These are phyloP conservation scores for Boletus sensibilis DNA, from an alignment of 768 basidiomycete species.

Conservation along the genomic window DNA sequence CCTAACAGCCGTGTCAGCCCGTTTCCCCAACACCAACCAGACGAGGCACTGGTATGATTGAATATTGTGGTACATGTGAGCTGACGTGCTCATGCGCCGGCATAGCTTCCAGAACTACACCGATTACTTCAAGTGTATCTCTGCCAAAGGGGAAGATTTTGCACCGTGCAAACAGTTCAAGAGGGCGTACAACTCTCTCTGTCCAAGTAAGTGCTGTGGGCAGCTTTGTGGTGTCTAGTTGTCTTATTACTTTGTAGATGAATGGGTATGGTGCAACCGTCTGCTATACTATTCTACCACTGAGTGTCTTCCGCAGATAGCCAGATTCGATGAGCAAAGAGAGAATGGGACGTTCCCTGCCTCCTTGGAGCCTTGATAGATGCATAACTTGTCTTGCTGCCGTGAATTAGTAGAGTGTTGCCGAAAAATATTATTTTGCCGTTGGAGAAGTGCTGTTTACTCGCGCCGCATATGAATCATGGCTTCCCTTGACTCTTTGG, in stretches of 20 bases:
- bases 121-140: conserved; percentile 97
- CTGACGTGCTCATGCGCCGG: background rate
- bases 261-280: conserved; percentile 66
- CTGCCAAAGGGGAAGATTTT: conserved; percentile 97
- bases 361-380: conserved; percentile 71
- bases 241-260: conserved; percentile 51
- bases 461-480: background rate
- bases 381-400: background rate
- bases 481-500: background rate
- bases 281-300: background rate
- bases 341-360: conserved; percentile 92
- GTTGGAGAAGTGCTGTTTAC: background rate
- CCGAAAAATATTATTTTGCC: background rate
- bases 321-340: conserved; percentile 93
- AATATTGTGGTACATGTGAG: background rate
- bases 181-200: conserved; percentile 92
- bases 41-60: conserved; percentile 86
- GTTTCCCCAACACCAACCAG: conserved; percentile 91
- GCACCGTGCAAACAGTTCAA: conserved; percentile 99
- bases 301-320: conserved; percentile 48
- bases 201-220: conserved; percentile 76
- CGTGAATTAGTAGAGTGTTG: conserved; percentile 15
- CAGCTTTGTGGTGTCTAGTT: background rate
- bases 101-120: conserved; percentile 91
- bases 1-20: conserved; percentile 49